A percentile compares a stretch with the other conserved stretches of the same genome.
Conservation (phyloP, 345 rosid species). For the Turritis glabra region DNA sequence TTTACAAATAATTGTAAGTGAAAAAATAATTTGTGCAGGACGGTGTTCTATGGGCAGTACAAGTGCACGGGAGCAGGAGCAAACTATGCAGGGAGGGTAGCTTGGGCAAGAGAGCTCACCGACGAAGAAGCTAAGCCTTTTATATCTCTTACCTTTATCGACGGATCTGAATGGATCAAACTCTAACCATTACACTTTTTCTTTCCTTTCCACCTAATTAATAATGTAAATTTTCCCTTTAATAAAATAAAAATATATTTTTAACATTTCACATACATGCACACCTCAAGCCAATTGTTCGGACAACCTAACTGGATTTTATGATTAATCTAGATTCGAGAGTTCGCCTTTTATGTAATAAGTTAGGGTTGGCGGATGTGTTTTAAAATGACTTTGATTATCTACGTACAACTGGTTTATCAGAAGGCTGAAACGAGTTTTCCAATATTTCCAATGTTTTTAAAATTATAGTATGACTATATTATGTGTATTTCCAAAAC, state of each 20-base stretch:
- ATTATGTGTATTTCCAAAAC: too few relatives aligned
- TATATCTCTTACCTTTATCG: slow-evolving; percentile 71
- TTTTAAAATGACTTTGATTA: too few relatives aligned
- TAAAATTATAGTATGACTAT: too few relatives aligned
- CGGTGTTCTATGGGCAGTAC: slow-evolving; percentile 95
- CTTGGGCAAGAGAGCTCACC: slow-evolving; percentile 89
- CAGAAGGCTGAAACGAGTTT: too few relatives aligned
- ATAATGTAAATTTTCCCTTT: slow-evolving; percentile 26
- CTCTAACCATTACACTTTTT: slow-evolving; percentile 33
- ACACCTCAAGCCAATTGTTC: background rate
- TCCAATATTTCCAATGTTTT: too few relatives aligned
- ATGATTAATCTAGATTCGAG: too few relatives aligned
- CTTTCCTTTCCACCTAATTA: background rate
- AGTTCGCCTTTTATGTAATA: background rate
- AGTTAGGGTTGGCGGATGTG: background rate
- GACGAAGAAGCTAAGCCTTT: slow-evolving; percentile 93
- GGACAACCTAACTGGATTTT: too few relatives aligned
- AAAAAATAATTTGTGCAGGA: slow-evolving; percentile 52
- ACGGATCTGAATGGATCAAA: slow-evolving; percentile 89
- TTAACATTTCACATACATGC: background rate
- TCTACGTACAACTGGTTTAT: too few relatives aligned
- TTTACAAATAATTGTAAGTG: background rate
- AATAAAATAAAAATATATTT: background rate
- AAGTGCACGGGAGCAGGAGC: slow-evolving; percentile 94
- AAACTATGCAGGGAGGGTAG: slow-evolving; percentile 75